These are phyloP conservation scores for Picea glauca DNA, from an alignment of 75 land plant species.

Conservation along the genomic window DNA sequence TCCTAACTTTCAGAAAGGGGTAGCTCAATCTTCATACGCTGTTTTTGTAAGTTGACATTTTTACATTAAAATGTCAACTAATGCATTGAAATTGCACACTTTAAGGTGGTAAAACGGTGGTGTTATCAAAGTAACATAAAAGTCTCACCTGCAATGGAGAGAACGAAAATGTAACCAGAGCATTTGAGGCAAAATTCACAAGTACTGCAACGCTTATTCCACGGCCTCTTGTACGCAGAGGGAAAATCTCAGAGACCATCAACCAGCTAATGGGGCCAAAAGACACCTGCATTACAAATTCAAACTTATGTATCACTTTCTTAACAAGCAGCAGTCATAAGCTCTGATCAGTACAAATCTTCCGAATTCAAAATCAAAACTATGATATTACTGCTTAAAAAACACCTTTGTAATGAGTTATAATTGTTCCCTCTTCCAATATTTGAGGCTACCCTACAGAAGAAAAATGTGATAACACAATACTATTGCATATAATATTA, in stretches of 20 bases:
- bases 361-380: background rate
- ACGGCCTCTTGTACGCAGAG: constrained; percentile 87
- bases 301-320: background rate
- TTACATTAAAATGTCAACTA: too few species aligned
- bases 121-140: too few species aligned
- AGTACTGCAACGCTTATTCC: constrained; percentile 92
- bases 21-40: too few species aligned
- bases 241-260: constrained; percentile 97
- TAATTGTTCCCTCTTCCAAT: background rate
- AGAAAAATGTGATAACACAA: background rate
- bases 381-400: background rate
- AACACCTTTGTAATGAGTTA: too few species aligned
- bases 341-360: background rate
- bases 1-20: too few species aligned
- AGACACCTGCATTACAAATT: constrained; percentile 57
- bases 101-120: too few species aligned
- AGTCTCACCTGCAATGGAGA: constrained; percentile 70
- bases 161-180: constrained; percentile 90
- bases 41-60: too few species aligned
- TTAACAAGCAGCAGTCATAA: background rate
- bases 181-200: constrained; percentile 90
- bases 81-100: too few species aligned
- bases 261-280: constrained; percentile 99
- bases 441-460: background rate
- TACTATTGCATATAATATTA: background rate